phyloP scores from a whole-genome alignment of 371 early-diverging fungal genomes.

The Saksenaea vasiformis region DNA sequence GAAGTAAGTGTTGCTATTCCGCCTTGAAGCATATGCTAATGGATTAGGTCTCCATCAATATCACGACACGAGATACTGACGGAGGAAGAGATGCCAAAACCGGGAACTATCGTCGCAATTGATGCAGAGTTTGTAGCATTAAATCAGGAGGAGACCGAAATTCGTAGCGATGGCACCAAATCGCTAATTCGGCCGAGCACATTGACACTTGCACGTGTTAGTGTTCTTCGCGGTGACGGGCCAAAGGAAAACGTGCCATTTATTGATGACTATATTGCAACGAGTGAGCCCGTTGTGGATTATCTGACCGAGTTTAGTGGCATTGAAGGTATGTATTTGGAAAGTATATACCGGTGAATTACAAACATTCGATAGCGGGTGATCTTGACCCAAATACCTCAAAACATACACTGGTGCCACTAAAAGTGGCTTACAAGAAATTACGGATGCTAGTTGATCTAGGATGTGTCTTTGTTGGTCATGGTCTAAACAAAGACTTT shows the following conservation, averaged over 20 bases:
- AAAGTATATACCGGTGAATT: not conserved
- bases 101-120: slow-evolving; percentile 78
- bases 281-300: slow-evolving; percentile 83
- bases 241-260: slow-evolving; percentile 77
- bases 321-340: slow-evolving; percentile 61
- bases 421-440: slow-evolving; percentile 89
- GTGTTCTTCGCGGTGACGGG: slow-evolving; percentile 83
- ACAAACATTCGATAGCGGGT: slow-evolving; percentile 45
- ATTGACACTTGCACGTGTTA: slow-evolving; percentile 85
- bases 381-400: slow-evolving; percentile 80
- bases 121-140: slow-evolving; percentile 96
- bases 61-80: slow-evolving; percentile 53
- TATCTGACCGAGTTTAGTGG: slow-evolving; percentile 93
- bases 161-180: slow-evolving; percentile 89
- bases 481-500: slow-evolving; percentile 93
- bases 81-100: slow-evolving; percentile 63
- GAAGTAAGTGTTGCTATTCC: slow-evolving; percentile 21
- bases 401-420: slow-evolving; percentile 77
- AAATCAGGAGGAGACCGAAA: slow-evolving; percentile 86
- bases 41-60: slow-evolving; percentile 45
- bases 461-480: slow-evolving; percentile 92
- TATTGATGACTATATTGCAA: slow-evolving; percentile 93
- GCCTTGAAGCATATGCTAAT: slow-evolving; percentile 20
- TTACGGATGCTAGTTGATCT: slow-evolving; percentile 85
- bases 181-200: slow-evolving; percentile 80